phyloP scores from a whole-genome alignment of 768 basidiomycete genomes.

The Phanerochaete carnosa region DNA sequence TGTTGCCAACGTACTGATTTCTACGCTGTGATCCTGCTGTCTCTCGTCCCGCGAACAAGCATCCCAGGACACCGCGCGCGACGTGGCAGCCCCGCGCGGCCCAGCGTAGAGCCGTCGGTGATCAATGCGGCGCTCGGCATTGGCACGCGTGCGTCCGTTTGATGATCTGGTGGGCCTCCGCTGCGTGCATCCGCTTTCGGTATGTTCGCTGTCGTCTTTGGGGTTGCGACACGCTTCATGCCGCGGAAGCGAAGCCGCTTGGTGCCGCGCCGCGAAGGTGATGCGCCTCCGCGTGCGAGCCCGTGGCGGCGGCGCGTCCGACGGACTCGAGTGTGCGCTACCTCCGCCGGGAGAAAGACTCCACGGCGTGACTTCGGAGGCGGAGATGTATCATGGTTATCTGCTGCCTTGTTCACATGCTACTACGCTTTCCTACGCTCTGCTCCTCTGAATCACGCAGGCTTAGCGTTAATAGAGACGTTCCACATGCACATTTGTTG shows the following conservation, averaged over 20 bases:
- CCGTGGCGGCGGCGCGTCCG: neutral
- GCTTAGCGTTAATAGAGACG: too few relatives aligned
- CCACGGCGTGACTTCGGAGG: too few relatives aligned
- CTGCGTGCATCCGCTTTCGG: neutral
- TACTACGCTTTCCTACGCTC: too few relatives aligned
- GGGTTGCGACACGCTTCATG: neutral
- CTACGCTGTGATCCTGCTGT: neutral
- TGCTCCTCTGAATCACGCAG: too few relatives aligned
- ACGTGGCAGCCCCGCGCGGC: neutral
- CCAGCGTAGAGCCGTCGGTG: neutral
- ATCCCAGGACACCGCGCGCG: too few relatives aligned
- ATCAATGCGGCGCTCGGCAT: neutral
- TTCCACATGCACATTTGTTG: too few relatives aligned
- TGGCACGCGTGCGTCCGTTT: neutral
- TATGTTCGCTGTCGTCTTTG: neutral
- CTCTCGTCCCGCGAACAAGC: too few relatives aligned
- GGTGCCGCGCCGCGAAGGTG: neutral
- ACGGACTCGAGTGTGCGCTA: neutral
- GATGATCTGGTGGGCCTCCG: neutral
- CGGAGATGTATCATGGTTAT: too few relatives aligned
- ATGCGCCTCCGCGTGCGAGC: neutral
- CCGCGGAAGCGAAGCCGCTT: too few relatives aligned
- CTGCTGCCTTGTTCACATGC: too few relatives aligned
- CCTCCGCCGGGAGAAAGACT: neutral
- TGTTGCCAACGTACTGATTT: neutral